Evolutionary conservation across 768 basidiomycete species (phyloP).

Genomic region (Neoboletus subvelutipes): DNA sequence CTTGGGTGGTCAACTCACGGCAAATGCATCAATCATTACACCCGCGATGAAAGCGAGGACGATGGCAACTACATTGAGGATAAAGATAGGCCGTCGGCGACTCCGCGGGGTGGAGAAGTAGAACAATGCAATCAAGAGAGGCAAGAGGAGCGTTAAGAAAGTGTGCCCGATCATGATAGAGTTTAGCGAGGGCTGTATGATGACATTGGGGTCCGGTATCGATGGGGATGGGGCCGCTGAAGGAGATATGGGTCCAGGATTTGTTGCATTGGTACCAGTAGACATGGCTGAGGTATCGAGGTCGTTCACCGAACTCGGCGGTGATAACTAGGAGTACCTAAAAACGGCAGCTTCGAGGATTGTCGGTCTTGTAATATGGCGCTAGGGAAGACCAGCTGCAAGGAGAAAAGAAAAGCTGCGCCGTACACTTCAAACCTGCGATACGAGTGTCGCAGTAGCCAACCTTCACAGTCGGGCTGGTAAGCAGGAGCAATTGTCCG

Average conservation of each 20-base stretch:
- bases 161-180: slow-evolving; percentile 32
- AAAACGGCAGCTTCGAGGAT: neutral
- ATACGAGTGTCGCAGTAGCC: neutral
- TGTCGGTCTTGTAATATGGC: neutral
- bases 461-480: neutral
- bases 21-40: slow-evolving; percentile 19
- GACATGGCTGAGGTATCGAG: slow-evolving; percentile 13
- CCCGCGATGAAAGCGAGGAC: slow-evolving; percentile 23
- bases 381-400: neutral
- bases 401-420: neutral
- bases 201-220: neutral
- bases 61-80: slow-evolving; percentile 27
- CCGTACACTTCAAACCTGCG: too few relatives aligned
- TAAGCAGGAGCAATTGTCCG: neutral
- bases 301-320: neutral
- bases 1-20: slow-evolving; percentile 12
- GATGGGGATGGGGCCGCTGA: neutral
- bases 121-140: slow-evolving; percentile 32
- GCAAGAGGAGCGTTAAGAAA: slow-evolving; percentile 31
- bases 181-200: slow-evolving; percentile 23
- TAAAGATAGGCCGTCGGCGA: slow-evolving; percentile 28
- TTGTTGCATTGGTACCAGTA: neutral
- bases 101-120: slow-evolving; percentile 29
- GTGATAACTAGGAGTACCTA: neutral
- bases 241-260: slow-evolving; percentile 3